Conservation (phyloP, 2,329 filamentous ascomycete genomes). For the Clarireedia homoeocarpa region DNA sequence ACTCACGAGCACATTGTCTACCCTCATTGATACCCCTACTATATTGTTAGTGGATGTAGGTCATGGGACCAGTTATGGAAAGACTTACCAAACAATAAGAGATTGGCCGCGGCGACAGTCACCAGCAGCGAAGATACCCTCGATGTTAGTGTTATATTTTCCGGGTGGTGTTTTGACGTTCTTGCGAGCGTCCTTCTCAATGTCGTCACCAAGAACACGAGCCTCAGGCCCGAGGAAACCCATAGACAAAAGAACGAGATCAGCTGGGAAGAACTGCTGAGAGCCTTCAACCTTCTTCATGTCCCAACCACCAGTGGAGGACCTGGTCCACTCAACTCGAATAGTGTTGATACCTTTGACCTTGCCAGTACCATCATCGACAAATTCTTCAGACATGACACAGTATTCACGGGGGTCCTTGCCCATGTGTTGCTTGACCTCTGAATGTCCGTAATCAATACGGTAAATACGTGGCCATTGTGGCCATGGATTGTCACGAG, state of each 20-base stretch:
- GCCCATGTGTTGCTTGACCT: constrained; percentile 93
- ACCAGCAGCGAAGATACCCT: constrained; percentile 87
- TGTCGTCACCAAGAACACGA: constrained; percentile 74
- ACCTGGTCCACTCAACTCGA: constrained; percentile 94
- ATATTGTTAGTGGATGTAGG: constrained; percentile 30
- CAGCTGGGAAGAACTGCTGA: constrained; percentile 92
- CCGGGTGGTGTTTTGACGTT: constrained; percentile 91
- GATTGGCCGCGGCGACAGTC: constrained; percentile 94
- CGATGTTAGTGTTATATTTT: constrained; percentile 80
- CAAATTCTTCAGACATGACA: constrained; percentile 97
- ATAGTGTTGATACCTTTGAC: constrained; percentile 96
- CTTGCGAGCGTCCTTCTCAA: constrained; percentile 88
- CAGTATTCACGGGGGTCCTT: constrained; percentile 95
- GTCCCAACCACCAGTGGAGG: constrained; percentile 83
- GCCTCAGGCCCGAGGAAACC: constrained; percentile 93
- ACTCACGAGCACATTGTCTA: constrained; percentile 83
- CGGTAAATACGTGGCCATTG: constrained; percentile 98
- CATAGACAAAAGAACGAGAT: constrained; percentile 92
- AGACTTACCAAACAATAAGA: constrained; percentile 82
- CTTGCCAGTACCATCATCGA: constrained; percentile 76
- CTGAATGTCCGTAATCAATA: constrained; percentile 94
- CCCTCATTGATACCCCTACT: constrained; percentile 91
- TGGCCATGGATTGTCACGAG: constrained; percentile 92
- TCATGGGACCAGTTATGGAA: neutral
- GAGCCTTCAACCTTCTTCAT: constrained; percentile 96